Evolutionary conservation across 306 rosid genomes (phyloP), one percentile per base, ranked within the genome.

Genomic region (Cucurbita moschata): DNA sequence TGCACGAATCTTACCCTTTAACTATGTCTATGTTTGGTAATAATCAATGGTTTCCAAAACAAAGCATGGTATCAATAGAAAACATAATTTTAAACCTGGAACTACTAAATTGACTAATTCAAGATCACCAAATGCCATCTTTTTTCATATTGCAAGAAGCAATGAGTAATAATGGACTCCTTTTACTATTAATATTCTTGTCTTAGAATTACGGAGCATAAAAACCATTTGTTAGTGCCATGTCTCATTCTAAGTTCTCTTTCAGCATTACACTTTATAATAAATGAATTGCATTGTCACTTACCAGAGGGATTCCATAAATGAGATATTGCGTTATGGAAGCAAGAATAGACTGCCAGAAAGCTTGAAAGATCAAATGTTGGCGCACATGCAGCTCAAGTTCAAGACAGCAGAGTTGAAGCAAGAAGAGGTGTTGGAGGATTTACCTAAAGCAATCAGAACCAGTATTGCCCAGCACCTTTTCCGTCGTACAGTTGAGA

Each of bases 341-440:
- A 87, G 91, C 84, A 86, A 90, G 81, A 86, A 77, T 81, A 81
- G 88, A 79, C 92, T 88, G 76, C 96, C 93, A 72, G 83, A 87
- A 82, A 86, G 91, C 53, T 71, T 92, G 88, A 92, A 82, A 80
- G 91, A 84, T 52, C 96, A 92, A 79, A 87, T 90, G 91, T 80
- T 87, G 78, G 90, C 96, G 63, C 96, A 92, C 78, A 75, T 80
- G 85, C 92, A 92, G 67, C 86, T 90, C 81, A 92, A 88, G 83
- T 90, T 88, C 79, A 90, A 79, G 89, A 90, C 96, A 61, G 92
- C 87, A 54, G 96, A 88, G 90, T 75, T 90, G 57, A 88, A 87
- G 86, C 96, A 88, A 77, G 90, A 91, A 79, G 85, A 82, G 86
- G 91, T 88, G 73, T 79, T 87, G 39, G 84, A 76, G 56, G 83